A percentile compares a stretch with the other conserved stretches of the same genome.
These are phyloP conservation scores for Pestalotiopsis sp. DNA, from an alignment of 2,329 filamentous ascomycete species.

Conservation along the genomic window DNA sequence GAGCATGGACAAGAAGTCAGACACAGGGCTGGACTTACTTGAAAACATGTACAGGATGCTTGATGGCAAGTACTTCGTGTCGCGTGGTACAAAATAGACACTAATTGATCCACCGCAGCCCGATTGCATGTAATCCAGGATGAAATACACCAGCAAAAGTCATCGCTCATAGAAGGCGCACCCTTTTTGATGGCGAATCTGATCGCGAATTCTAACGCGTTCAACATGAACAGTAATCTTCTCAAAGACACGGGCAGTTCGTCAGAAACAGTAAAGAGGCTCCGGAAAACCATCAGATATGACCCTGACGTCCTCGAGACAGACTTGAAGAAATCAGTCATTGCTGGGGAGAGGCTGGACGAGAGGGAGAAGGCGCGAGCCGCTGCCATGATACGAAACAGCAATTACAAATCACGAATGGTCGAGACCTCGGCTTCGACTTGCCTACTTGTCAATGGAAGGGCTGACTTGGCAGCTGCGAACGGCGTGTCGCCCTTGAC, in stretches of 20 bases:
- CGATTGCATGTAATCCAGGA: too few relatives aligned
- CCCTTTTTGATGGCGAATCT: not conserved
- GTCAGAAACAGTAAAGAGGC: not conserved
- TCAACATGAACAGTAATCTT: not conserved
- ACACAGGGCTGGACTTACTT: not conserved
- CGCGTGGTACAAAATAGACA: too few relatives aligned
- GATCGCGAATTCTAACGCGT: not conserved
- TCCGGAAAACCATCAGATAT: not conserved
- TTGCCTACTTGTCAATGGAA: constrained; percentile 16
- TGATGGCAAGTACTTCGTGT: not conserved
- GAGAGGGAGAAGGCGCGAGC: constrained; percentile 13
- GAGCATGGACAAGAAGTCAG: not conserved
- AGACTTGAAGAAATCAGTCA: not conserved
- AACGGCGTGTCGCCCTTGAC: constrained; percentile 18
- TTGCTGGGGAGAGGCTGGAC: not conserved
- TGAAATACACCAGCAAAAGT: too few relatives aligned
- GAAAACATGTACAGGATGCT: not conserved
- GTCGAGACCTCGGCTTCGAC: constrained; percentile 11
- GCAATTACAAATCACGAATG: constrained; percentile 14
- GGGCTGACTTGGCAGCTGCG: constrained; percentile 14
- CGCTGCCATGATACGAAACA: constrained; percentile 14
- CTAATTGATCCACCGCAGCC: too few relatives aligned
- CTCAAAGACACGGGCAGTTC: not conserved
- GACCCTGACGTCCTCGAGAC: not conserved
- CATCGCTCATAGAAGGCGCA: not conserved